phyloP scores from a whole-genome alignment of 2,329 filamentous ascomycete genomes.

The Aspergillus udagawae region DNA sequence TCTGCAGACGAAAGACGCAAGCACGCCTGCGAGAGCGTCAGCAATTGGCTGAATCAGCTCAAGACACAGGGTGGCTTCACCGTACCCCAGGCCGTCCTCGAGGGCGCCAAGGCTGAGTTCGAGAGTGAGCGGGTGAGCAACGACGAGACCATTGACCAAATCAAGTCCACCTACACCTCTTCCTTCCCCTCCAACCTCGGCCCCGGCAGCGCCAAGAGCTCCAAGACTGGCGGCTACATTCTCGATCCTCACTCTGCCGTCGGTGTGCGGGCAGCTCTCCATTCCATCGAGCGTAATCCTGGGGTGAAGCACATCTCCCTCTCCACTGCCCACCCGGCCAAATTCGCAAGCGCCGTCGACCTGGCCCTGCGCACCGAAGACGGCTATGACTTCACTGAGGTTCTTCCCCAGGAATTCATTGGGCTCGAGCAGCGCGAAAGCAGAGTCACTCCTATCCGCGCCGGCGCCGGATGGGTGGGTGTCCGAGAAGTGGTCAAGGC shows the following conservation, averaged over 20 bases:
- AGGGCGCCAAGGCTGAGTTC: constrained; percentile 68
- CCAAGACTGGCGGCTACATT: constrained; percentile 63
- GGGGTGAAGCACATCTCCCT: constrained; percentile 70
- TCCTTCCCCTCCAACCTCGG: constrained; percentile 49
- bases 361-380: constrained; percentile 66
- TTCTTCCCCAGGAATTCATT: constrained; percentile 76
- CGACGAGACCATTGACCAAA: constrained; percentile 64
- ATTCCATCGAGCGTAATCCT: constrained; percentile 58
- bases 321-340: constrained; percentile 91
- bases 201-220: constrained; percentile 28
- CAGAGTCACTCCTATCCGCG: constrained; percentile 65
- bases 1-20: constrained; percentile 44
- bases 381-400: constrained; percentile 73
- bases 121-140: constrained; percentile 69
- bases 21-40: constrained; percentile 67
- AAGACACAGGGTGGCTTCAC: constrained; percentile 79
- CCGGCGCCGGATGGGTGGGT: constrained; percentile 62
- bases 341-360: constrained; percentile 84
- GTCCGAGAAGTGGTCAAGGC: constrained; percentile 72
- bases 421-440: constrained; percentile 73
- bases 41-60: constrained; percentile 71
- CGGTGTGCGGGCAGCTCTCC: constrained; percentile 70
- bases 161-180: constrained; percentile 53
- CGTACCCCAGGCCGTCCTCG: constrained; percentile 70
- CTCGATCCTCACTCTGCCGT: constrained; percentile 92